phyloP scores from a whole-genome alignment of 208 protist genomes.

The Naegleria fowleri region DNA sequence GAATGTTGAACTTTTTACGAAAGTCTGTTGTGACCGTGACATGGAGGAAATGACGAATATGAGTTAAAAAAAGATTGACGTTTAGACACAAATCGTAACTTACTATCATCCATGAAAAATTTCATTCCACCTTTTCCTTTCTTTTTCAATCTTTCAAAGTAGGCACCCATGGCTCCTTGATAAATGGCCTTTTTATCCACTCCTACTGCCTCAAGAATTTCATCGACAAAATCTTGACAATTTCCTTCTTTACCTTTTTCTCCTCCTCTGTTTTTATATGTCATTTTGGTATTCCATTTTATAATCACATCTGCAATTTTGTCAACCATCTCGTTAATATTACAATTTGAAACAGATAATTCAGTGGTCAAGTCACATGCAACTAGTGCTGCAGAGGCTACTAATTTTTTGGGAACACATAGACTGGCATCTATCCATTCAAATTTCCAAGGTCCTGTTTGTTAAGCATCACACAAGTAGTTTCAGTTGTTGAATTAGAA shows the following conservation, averaged over 20 bases:
- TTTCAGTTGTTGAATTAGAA: no score
- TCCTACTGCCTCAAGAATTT: not conserved
- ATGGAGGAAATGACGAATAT: no score
- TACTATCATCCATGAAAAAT: not conserved
- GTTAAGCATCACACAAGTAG: no score
- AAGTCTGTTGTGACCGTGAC: not conserved
- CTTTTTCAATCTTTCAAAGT: not conserved
- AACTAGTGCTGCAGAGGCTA: not conserved
- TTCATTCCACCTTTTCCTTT: not conserved
- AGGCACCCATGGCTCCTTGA: not conserved
- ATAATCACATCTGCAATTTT: not conserved
- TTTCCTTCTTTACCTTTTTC: not conserved
- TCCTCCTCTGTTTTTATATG: not conserved
- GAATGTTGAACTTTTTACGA: not conserved
- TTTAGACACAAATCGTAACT: no score
- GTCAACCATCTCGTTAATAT: not conserved
- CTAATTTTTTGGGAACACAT: not conserved
- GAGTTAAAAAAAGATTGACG: no score
- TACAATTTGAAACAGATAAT: not conserved
- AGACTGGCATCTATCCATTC: not conserved
- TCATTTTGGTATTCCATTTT: not conserved
- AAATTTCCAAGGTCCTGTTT: conserved; percentile 14
- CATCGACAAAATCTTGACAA: conserved; percentile 23
- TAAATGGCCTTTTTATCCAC: not conserved
- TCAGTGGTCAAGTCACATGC: not conserved